Base-by-base conservation (phyloP, 1,284 basidiomycete species). In the Entoloma clypeatum region DNA sequence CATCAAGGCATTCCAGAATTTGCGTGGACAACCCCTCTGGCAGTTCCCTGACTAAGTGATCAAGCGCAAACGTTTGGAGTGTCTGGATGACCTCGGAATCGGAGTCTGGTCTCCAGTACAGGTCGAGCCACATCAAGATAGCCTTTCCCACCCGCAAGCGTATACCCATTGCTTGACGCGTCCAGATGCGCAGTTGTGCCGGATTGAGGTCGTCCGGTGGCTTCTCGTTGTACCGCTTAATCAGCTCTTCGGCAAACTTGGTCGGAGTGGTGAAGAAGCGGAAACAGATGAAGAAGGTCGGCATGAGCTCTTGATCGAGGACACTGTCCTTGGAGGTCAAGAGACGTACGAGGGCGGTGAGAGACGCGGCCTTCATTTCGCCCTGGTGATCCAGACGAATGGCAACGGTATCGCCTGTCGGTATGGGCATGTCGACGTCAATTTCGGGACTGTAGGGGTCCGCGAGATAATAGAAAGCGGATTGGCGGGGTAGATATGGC, bases 201-300 rank as follows among this genome's bases (percentile, higher is more conserved):
- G 56, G 49, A 14, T 60, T 54, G 24, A 68, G 50, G n/a, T 45
- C 45, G 7, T 37, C 39, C 0, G 63, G 56, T 7, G 60, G 50
- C 3, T 41, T 40, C 41, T 81, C 67, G 44, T 77, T 63, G 60
- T 77, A 93, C 19, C 88, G 77, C 4, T 62, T 59, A 17, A 77
- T 57, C 3, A 92, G 62, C 6, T 72, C 67, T 0, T 72, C 61
- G 13, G 83, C 65, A 7, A 89, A 67, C 18, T 74, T 69, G 3
- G 45, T 33, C 0, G 89, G 77, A 1, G 72, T 73, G 3, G 79
- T 74, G 62, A 88, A 90, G 48, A 82, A 72, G 13, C 87, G 76
- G 64, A 92, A 92, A 41, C 77, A 82, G 25, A 84, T 65, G 65
- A 90, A 86, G 63, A 93, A 89, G 1, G 78, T 63, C 21, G 72